A percentile compares a stretch with the other conserved stretches of the same genome.
phyloP scores from a whole-genome alignment of 345 rosid genomes.

The Dimocarpus longan region DNA sequence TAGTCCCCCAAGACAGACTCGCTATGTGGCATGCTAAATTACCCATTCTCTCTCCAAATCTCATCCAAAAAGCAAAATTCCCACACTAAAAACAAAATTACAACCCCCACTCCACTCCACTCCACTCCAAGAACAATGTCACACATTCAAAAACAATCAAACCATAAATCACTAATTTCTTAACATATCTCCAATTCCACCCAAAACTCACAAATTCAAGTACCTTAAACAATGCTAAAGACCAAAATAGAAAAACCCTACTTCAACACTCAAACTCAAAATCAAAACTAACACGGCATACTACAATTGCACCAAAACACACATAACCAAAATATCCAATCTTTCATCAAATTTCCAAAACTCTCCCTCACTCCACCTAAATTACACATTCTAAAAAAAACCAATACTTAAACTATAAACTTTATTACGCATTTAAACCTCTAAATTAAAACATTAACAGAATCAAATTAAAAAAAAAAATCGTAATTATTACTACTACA shows the following conservation, averaged over 20 bases:
- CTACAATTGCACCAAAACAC: not conserved
- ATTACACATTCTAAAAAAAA: not conserved
- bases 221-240: not conserved
- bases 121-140: not conserved
- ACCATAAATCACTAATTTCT: not conserved
- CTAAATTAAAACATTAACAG: not conserved
- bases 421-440: not conserved
- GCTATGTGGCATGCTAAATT: not conserved
- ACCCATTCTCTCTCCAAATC: not conserved
- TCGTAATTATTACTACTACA: not conserved
- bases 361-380: not conserved
- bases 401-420: not conserved
- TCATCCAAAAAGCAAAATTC: not conserved
- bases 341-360: not conserved
- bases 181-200: constrained; percentile 3
- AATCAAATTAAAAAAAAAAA: too few species aligned
- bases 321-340: not conserved
- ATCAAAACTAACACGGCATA: not conserved
- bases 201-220: not conserved
- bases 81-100: not conserved
- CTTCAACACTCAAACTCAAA: not conserved
- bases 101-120: too few species aligned
- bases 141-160: not conserved
- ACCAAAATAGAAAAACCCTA: not conserved
- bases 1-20: not conserved